phyloP scores from a whole-genome alignment of 2,329 filamentous ascomycete genomes.

The Penicillium crustosum region DNA sequence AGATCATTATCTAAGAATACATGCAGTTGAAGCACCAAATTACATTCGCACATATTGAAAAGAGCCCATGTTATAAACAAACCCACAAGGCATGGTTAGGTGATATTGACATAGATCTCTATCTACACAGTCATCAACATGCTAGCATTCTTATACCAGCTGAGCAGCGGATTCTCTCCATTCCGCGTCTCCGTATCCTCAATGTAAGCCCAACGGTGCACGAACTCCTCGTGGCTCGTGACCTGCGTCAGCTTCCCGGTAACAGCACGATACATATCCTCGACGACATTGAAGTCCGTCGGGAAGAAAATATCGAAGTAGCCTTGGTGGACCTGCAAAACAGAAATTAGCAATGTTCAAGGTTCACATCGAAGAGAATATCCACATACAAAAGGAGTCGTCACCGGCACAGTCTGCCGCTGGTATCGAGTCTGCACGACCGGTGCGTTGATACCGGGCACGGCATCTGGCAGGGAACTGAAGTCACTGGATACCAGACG shows the following conservation, averaged over 20 bases:
- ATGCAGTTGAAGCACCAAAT: not conserved
- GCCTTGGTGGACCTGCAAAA: slow-evolving; percentile 80
- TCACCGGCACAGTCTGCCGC: slow-evolving; percentile 81
- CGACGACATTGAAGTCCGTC: slow-evolving; percentile 87
- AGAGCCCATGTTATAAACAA: not conserved
- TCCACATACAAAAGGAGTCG: slow-evolving; percentile 76
- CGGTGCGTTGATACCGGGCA: slow-evolving; percentile 82
- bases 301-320: slow-evolving; percentile 99
- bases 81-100: not conserved
- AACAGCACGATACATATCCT: slow-evolving; percentile 87
- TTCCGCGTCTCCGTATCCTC: slow-evolving; percentile 85
- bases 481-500: slow-evolving; percentile 89
- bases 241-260: slow-evolving; percentile 89
- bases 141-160: slow-evolving; percentile 93
- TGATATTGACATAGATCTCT: not conserved
- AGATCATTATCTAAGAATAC: not conserved
- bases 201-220: slow-evolving; percentile 83
- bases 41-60: not conserved
- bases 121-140: slow-evolving; percentile 78
- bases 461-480: slow-evolving; percentile 76
- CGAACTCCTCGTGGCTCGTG: slow-evolving; percentile 83
- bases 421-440: slow-evolving; percentile 95
- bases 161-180: slow-evolving; percentile 89
- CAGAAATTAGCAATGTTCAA: slow-evolving; percentile 9
- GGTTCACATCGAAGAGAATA: not conserved